A percentile compares a stretch with the other conserved stretches of the same genome.
phyloP scores from a whole-genome alignment of 179 eudicot genomes.

The Camellia oleifera region DNA sequence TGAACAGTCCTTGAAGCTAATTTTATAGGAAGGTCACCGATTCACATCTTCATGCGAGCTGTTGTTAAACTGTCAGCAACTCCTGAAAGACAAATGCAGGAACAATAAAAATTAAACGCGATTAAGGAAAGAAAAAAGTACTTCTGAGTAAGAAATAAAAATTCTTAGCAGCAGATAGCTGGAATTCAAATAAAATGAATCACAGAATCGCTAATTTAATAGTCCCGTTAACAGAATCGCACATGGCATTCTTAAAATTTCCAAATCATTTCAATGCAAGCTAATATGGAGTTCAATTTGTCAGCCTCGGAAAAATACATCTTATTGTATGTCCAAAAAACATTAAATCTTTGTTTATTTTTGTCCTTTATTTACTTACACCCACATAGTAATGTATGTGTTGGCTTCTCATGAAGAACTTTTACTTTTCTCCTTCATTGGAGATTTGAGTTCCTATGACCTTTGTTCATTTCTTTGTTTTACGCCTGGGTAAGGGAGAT shows the following conservation, averaged over 20 bases:
- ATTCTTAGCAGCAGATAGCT: not conserved
- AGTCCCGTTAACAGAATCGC: not conserved
- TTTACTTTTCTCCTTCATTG: not conserved
- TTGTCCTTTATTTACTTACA: not conserved
- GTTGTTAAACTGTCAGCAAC: constrained; percentile 62
- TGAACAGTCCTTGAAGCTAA: not conserved
- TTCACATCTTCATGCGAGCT: not conserved
- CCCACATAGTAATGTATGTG: not conserved
- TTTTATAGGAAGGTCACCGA: not conserved
- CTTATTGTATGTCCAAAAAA: not conserved
- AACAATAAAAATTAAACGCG: not conserved
- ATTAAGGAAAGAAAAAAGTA: not conserved
- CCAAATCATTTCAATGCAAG: not conserved
- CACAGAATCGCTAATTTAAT: not conserved
- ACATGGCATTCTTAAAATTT: not conserved
- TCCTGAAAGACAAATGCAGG: constrained; percentile 47
- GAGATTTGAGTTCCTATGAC: not conserved
- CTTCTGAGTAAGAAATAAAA: not conserved
- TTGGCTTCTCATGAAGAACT: not conserved
- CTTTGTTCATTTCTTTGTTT: not conserved
- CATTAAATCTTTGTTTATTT: not conserved
- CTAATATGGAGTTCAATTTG: not conserved
- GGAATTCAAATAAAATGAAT: not conserved
- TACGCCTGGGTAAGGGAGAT: not conserved
- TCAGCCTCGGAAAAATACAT: not conserved